Evolutionary conservation across 495 filamentous ascomycete species (phyloP).

Genomic region (Annulohypoxylon maeteangense): DNA sequence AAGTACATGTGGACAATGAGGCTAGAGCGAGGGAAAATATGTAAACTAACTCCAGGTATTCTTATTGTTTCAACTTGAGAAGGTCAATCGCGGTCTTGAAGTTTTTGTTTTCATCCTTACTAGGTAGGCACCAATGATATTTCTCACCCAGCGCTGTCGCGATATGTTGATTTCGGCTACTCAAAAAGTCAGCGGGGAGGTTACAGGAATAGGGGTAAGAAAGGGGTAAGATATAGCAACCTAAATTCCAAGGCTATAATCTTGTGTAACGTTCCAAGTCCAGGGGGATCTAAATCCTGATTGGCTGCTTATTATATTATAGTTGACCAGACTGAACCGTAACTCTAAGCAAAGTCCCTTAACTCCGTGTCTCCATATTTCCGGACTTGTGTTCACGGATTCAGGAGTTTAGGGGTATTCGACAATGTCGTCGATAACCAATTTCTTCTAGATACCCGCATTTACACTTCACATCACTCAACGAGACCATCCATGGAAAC

Average conservation of each 20-base stretch:
- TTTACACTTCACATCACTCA: background rate
- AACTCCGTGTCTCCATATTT: background rate
- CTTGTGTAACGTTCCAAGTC: background rate
- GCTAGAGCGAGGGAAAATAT: background rate
- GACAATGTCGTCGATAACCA: background rate
- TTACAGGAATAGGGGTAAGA: background rate
- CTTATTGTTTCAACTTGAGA: background rate
- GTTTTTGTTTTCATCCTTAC: background rate
- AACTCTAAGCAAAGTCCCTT: background rate
- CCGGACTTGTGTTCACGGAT: background rate
- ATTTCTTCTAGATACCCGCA: background rate
- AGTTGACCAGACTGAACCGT: too few species aligned
- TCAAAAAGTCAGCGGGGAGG: too few species aligned
- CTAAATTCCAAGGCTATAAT: background rate
- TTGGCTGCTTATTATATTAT: background rate
- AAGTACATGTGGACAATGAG: slow-evolving; percentile 16
- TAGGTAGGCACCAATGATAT: background rate
- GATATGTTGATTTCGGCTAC: too few species aligned
- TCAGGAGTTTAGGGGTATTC: background rate
- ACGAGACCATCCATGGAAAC: too few species aligned
- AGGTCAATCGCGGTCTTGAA: background rate
- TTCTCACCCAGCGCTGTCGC: background rate
- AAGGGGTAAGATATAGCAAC: background rate
- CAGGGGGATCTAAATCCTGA: background rate
- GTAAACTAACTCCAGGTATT: background rate